These are phyloP conservation scores for Pythium aristosporum DNA, from an alignment of 352 stramenopile genomes.

Conservation along the genomic window DNA sequence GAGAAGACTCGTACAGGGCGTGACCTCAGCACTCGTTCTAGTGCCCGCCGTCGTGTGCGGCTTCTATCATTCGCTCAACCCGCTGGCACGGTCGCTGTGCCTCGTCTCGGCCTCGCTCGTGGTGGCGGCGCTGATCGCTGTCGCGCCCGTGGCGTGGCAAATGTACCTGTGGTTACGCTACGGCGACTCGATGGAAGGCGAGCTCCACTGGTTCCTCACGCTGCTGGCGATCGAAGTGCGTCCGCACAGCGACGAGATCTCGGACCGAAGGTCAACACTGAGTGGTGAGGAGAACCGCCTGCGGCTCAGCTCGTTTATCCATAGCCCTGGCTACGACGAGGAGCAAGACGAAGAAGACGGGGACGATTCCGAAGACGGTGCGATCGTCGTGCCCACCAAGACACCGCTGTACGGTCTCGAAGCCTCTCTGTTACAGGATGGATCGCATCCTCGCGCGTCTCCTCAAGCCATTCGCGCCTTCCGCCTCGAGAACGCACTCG, in stretches of 20 bases:
- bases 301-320: conserved; percentile 6
- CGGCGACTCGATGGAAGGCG: conserved; percentile 25
- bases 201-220: conserved; percentile 42
- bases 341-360: conserved; percentile 3
- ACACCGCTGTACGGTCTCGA: conserved; percentile 11
- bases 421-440: not conserved
- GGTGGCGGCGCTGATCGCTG: conserved; percentile 5
- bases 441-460: not conserved
- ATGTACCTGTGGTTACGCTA: conserved; percentile 26
- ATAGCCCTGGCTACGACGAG: not conserved
- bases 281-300: conserved; percentile 11
- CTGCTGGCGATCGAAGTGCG: conserved; percentile 35
- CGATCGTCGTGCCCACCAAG: conserved; percentile 13
- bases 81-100: conserved; percentile 1
- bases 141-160: conserved; percentile 32
- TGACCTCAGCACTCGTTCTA: conserved; percentile 17
- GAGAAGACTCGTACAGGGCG: conserved; percentile 3
- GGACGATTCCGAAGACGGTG: conserved; percentile 10
- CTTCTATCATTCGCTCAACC: not conserved
- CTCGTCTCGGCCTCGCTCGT: not conserved
- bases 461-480: conserved; percentile 28
- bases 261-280: conserved; percentile 2
- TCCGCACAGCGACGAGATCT: conserved; percentile 13
- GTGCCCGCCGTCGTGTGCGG: conserved; percentile 18
- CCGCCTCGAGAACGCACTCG: conserved; percentile 38